These are phyloP conservation scores for Pythium apleroticum DNA, from an alignment of 352 stramenopile species.

Conservation along the genomic window DNA sequence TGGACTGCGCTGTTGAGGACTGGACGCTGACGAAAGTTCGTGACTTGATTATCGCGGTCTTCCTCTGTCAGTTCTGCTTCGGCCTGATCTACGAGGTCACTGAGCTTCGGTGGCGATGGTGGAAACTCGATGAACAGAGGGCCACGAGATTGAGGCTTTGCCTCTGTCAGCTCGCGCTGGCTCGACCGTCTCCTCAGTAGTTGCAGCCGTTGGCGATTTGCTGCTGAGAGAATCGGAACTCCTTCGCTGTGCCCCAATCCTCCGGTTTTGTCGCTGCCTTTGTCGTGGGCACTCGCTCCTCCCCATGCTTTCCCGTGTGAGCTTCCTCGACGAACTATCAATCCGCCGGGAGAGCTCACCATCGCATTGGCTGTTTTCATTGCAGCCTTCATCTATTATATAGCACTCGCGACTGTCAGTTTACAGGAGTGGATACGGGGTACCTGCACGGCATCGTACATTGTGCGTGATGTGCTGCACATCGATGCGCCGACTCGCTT, in stretches of 20 bases:
- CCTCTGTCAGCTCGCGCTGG: not conserved
- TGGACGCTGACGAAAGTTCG: slow-evolving; percentile 55
- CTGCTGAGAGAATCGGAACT: not conserved
- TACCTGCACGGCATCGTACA: slow-evolving; percentile 33
- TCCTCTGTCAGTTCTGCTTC: slow-evolving; percentile 23
- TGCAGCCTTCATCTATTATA: slow-evolving; percentile 40
- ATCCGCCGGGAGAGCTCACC: slow-evolving; percentile 19
- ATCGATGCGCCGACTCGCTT: slow-evolving; percentile 62
- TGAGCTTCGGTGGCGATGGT: slow-evolving; percentile 25
- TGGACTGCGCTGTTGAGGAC: slow-evolving; percentile 37
- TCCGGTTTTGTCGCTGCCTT: slow-evolving; percentile 18
- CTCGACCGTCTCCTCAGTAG: not conserved
- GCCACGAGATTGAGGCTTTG: not conserved
- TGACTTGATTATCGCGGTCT: slow-evolving; percentile 37
- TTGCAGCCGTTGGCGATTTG: not conserved
- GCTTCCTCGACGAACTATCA: slow-evolving; percentile 16
- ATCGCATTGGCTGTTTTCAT: slow-evolving; percentile 37
- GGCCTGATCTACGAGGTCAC: slow-evolving; percentile 32
- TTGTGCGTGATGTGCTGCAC: slow-evolving; percentile 42
- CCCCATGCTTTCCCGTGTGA: not conserved
- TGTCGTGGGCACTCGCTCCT: slow-evolving; percentile 26
- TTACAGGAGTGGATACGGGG: too few relatives aligned
- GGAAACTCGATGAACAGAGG: slow-evolving; percentile 27
- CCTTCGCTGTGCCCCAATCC: not conserved
- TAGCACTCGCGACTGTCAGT: too few relatives aligned